Conservation (phyloP, 345 rosid genomes). For the Physaria fendleri region DNA sequence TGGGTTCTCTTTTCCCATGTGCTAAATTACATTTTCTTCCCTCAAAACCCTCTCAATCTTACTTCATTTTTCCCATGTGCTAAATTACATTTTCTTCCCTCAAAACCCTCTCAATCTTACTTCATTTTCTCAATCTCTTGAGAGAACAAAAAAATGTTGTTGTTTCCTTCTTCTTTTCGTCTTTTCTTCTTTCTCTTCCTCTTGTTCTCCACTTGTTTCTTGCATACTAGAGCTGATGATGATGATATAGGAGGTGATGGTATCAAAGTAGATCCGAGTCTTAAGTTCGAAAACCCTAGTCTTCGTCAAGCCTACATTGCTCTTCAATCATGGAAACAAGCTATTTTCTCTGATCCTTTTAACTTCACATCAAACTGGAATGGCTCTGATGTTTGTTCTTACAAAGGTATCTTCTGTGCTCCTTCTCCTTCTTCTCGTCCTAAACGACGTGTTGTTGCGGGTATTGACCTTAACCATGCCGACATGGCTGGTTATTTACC, state of each 20-base stretch:
- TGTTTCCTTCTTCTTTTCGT: not conserved
- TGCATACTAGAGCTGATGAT: conserved; percentile 5
- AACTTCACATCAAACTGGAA: conserved; percentile 65
- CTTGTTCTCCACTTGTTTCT: conserved; percentile 17
- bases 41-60: conserved; percentile 2
- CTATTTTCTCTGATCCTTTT: conserved; percentile 65
- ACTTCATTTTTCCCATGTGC: conserved; percentile 10
- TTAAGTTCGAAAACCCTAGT: conserved; percentile 49
- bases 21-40: not conserved
- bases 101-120: conserved; percentile 4
- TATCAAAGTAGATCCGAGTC: conserved; percentile 35
- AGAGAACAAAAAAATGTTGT: conserved; percentile 8
- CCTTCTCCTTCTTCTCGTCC: conserved; percentile 32
- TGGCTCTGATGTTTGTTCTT: conserved; percentile 54
- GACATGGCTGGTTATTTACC: conserved; percentile 74
- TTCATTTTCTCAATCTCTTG: not conserved
- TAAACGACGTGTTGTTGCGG: conserved; percentile 45
- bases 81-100: not conserved
- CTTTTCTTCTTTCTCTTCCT: conserved; percentile 17
- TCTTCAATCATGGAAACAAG: conserved; percentile 56
- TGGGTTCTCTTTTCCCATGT: conserved; percentile 28
- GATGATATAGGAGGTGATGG: not conserved
- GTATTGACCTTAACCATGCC: conserved; percentile 64
- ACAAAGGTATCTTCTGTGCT: conserved; percentile 56
- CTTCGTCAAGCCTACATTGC: conserved; percentile 66